Base-by-base conservation (phyloP, 345 rosid species). In the Gossypium arboreum region DNA sequence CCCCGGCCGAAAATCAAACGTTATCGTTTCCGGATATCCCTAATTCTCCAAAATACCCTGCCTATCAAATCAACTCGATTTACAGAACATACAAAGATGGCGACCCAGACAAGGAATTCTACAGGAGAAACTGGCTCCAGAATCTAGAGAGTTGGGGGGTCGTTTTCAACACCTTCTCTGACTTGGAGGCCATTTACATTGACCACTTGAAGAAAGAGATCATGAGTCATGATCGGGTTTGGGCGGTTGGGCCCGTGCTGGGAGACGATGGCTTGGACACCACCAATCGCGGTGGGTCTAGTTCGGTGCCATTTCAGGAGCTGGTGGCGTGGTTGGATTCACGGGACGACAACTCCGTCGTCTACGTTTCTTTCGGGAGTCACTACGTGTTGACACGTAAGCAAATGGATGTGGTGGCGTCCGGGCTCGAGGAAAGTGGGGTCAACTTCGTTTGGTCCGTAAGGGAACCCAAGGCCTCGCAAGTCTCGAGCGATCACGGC, bases 351-450 rank as follows among this genome's bases (percentile, higher is more conserved):
- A 18, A 66, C 43, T 75, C 78, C 3, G 78, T 75, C 10, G 84
- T 93, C 15, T 91, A 90, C 71, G 84, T 93, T 12, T 88, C 94
- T 79, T 93, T 91, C 16, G 97, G 97, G 62, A 93, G 93, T 80
- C 90, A 73, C 75, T 29, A 71, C 4, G 75, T 79, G 76, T 71
- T 93, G 88, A 79, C 84, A 4, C 45, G 74, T 9, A 47, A 77
- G n/a, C 93, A 91, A 72, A 79, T 71, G 71, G 84, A 74, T 25
- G 88, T 54, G 18, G 68, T 91, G 12, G 93, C 89, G 0, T 24
- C 78, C 0, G 89, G 80, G 48, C 77, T 84, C 75, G 92, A 88
- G 80, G 75, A 51, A 24, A 91, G 92, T 64, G 78, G 85, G 4
- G 91, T 85, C 74, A 48, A 78, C 9, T 91, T 91, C 59, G 50